Conservation (phyloP, 352 stramenopile species). For the Pythium phragmiticola region DNA sequence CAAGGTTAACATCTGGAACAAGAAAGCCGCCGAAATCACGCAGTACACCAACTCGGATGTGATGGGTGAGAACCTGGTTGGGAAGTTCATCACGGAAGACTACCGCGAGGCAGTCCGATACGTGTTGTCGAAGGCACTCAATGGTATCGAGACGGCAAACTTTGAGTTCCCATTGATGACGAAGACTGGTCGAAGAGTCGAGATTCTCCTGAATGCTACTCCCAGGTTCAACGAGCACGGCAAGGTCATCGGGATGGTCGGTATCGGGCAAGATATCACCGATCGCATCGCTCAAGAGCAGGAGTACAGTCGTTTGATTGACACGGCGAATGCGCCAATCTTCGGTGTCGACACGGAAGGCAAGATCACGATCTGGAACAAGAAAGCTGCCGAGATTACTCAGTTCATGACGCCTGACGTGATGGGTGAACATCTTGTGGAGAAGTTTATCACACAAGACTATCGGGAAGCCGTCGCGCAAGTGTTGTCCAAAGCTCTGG, state of each 20-base stretch:
- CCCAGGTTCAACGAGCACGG: constrained; percentile 21
- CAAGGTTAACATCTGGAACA: constrained; percentile 55
- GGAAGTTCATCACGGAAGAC: constrained; percentile 46
- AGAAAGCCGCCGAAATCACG: constrained; percentile 51
- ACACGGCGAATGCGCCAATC: constrained; percentile 84
- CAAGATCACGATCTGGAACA: constrained; percentile 83
- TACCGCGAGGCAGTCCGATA: constrained; percentile 30
- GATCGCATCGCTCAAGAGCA: constrained; percentile 56
- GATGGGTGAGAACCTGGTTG: constrained; percentile 40
- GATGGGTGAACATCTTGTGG: constrained; percentile 69
- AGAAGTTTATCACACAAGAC: constrained; percentile 57
- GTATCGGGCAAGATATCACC: constrained; percentile 54
- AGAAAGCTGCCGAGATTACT: constrained; percentile 83
- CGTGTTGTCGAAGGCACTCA: constrained; percentile 35
- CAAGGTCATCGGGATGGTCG: constrained; percentile 32
- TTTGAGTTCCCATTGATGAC: constrained; percentile 81
- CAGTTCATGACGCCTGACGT: constrained; percentile 86
- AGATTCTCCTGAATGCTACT: constrained; percentile 29
- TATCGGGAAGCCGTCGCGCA: constrained; percentile 25
- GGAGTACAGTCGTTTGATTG: constrained; percentile 80
- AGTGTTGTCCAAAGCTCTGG: constrained; percentile 28
- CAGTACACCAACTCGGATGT: constrained; percentile 45
- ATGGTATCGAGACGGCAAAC: constrained; percentile 59
- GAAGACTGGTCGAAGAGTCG: constrained; percentile 31
- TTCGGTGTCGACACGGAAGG: constrained; percentile 75